Percentiles rank a stretch among this genome's conserved stretches.
phyloP scores from a whole-genome alignment of 441 rosid genomes.

The Macaranga tanarius region DNA sequence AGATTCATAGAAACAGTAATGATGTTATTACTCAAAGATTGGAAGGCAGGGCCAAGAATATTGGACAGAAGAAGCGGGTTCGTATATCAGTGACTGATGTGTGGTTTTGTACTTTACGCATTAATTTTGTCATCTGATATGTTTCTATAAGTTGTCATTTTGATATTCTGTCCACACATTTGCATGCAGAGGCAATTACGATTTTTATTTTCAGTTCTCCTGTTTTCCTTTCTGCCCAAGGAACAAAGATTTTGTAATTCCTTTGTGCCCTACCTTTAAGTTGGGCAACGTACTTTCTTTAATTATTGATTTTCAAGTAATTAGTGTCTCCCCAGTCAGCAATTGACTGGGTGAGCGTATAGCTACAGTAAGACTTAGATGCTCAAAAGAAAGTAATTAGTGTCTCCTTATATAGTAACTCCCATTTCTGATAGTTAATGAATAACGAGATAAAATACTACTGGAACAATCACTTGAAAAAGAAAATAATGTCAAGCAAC shows the following conservation, averaged over 20 bases:
- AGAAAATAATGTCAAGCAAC: too few relatives aligned
- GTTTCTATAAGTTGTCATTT: conserved; percentile 20
- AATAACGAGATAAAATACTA: too few relatives aligned
- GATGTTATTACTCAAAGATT: conserved; percentile 48
- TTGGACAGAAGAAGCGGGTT: conserved; percentile 49
- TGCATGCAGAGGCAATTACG: background rate
- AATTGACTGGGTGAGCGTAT: too few relatives aligned
- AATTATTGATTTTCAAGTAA: background rate
- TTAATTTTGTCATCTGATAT: conserved; percentile 14
- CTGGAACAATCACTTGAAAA: too few relatives aligned
- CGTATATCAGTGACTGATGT: conserved; percentile 52
- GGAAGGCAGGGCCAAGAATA: conserved; percentile 56
- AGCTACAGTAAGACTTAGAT: too few relatives aligned
- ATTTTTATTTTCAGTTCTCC: background rate
- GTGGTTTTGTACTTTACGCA: conserved; percentile 43
- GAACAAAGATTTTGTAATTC: background rate
- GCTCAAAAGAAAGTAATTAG: too few relatives aligned
- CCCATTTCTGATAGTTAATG: background rate
- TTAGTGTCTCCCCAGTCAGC: background rate
- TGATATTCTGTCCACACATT: background rate
- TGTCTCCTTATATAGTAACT: background rate
- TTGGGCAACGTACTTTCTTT: background rate
- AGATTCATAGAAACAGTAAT: conserved; percentile 43
- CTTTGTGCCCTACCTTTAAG: background rate
- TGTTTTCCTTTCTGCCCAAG: background rate